phyloP scores from a whole-genome alignment of 345 rosid species.

The Lagerstroemia speciosa region DNA sequence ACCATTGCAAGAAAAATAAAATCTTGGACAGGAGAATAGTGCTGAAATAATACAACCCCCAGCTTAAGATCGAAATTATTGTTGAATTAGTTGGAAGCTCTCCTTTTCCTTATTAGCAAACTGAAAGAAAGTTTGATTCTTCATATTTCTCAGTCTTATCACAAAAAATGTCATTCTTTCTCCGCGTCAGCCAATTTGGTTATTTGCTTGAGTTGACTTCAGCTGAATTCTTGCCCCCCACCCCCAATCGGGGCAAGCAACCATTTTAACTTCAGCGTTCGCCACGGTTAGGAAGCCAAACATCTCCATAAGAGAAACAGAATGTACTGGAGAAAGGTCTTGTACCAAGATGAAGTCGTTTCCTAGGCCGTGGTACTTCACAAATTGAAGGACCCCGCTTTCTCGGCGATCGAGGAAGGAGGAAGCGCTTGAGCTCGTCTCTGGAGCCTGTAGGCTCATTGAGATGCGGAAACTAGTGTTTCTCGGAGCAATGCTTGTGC shows the following conservation, averaged over 20 bases:
- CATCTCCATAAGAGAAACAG: background rate
- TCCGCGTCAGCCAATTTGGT: background rate
- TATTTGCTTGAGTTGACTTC: background rate
- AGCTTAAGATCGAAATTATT: background rate
- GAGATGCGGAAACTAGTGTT: conserved; percentile 4
- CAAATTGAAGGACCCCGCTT: conserved; percentile 61
- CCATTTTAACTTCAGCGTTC: background rate
- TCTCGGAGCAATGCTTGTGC: background rate
- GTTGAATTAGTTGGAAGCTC: background rate
- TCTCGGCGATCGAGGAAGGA: conserved; percentile 40
- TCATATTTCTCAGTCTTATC: background rate
- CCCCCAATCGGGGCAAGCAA: too few relatives aligned
- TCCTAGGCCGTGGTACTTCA: conserved; percentile 95
- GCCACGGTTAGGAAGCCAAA: background rate
- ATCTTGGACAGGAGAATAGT: background rate
- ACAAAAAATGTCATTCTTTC: background rate
- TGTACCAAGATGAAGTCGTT: conserved; percentile 87
- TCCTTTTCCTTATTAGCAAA: background rate
- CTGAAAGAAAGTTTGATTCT: background rate
- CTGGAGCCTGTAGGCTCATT: conserved; percentile 14
- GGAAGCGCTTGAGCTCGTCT: conserved; percentile 8
- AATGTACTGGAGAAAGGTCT: background rate
- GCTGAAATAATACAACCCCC: too few relatives aligned
- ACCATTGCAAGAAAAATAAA: background rate
- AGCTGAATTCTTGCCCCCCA: background rate